Evolutionary conservation across 768 basidiomycete genomes (phyloP), one percentile per base, ranked within the genome.

Genomic region (Xerocomellus amylosporus): DNA sequence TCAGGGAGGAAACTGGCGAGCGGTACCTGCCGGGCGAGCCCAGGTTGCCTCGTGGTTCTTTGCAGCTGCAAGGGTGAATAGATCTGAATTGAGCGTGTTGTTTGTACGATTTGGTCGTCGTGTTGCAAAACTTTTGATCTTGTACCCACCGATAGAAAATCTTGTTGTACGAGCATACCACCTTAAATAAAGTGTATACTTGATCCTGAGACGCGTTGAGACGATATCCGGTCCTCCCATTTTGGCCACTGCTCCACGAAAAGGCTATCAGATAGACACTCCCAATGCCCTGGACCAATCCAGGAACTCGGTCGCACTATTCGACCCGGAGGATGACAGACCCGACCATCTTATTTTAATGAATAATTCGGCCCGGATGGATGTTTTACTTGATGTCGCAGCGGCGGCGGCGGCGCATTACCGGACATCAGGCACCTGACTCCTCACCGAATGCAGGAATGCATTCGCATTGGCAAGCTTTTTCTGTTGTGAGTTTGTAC

Each of bases 1-100:
- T 89, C 60, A 80, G 90, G 30, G 78, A 81, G 62, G 90, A 91
- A 71, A 89, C 86, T 31, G 82, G 83, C 28, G 86, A 91, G 68
- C 76, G 74, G 13, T 92, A 92, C 69, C 69, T 71, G 45, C 71
- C 75, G 20, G 84, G 77, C 13, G 90, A 93, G 69, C 87, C 90
- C 20, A 82, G 77, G 67, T 72, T 93, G 55, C 90, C 90, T 40
- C 81, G 90, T 61, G 74, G 68, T 46, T 74, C 75, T 13, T 68
- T 88, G 58, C 71, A 85, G 50, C 75, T 88, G 68, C 83, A 64
- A 45, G 67, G 64, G 2, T 67, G 44, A 64, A 54, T 34, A 47
- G 54, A 54, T 13, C 3, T 33, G 0, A 28, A n/a, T 38, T 37
- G 41, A 37, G 37, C n/a, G 30, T 26, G 37, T 31, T 33, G 34